Evolutionary conservation across 177 flowering plant genomes (phyloP).

Genomic region (Telopea speciosissima): DNA sequence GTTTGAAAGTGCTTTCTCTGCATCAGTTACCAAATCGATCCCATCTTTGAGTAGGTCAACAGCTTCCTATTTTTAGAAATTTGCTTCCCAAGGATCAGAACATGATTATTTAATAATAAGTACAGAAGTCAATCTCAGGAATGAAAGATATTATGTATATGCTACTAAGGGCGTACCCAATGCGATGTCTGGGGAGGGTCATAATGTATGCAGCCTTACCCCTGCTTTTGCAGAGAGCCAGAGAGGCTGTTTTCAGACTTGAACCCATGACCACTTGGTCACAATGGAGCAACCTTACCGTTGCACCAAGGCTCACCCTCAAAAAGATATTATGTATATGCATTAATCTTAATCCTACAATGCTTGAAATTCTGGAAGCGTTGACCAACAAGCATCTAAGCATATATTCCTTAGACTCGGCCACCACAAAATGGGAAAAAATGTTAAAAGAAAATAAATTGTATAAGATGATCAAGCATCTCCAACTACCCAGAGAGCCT

Average conservation of each 20-base stretch:
- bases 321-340: not conserved
- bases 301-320: too few species aligned
- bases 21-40: slow-evolving; percentile 73
- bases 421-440: too few species aligned
- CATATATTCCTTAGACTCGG: too few species aligned
- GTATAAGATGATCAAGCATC: too few species aligned
- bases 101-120: not conserved
- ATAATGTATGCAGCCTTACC: too few species aligned
- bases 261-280: too few species aligned
- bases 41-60: slow-evolving; percentile 75
- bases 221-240: too few species aligned
- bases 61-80: slow-evolving; percentile 53
- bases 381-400: not conserved
- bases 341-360: not conserved
- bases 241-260: too few species aligned
- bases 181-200: too few species aligned
- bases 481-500: not conserved
- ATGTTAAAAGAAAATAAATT: too few species aligned
- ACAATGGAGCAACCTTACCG: too few species aligned
- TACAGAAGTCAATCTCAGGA: not conserved
- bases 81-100: slow-evolving; percentile 10
- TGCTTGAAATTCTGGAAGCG: not conserved
- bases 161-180: too few species aligned
- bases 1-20: slow-evolving; percentile 60
- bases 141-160: not conserved